Conservation (phyloP, 1,284 basidiomycete species). For the Caloboletus inedulis region DNA sequence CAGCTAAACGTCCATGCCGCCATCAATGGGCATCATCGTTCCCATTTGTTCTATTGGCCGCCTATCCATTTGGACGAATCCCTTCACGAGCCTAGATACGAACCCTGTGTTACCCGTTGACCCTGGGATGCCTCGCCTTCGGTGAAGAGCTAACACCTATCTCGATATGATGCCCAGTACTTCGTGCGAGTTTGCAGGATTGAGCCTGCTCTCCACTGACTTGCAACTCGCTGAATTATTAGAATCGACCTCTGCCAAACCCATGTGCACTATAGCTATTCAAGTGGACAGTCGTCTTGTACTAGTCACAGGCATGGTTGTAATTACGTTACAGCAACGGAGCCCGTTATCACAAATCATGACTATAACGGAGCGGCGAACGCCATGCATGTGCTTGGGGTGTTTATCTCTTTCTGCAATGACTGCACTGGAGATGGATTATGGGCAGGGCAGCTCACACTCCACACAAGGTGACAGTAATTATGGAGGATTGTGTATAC, state of each 20-base stretch:
- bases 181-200: neutral
- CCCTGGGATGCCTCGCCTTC: neutral
- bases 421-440: neutral
- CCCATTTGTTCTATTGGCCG: constrained; percentile 3
- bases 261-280: neutral
- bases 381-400: neutral
- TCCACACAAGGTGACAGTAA: neutral
- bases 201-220: neutral
- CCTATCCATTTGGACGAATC: constrained; percentile 6
- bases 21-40: constrained; percentile 14
- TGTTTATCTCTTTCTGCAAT: neutral
- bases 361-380: constrained; percentile 2
- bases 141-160: neutral
- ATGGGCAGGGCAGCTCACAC: constrained; percentile 1
- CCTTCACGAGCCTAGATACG: constrained; percentile 7
- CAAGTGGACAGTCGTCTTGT: neutral
- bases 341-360: neutral
- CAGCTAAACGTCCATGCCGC: constrained; percentile 5
- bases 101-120: constrained; percentile 1
- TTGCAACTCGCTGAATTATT: neutral
- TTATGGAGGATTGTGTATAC: constrained; percentile 11
- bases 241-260: neutral
- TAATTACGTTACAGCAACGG: neutral
- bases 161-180: neutral
- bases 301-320: neutral